Evolutionary conservation across 495 filamentous ascomycete genomes (phyloP), one percentile per base, ranked within the genome.

Genomic region (Chaetomidium leptoderma): DNA sequence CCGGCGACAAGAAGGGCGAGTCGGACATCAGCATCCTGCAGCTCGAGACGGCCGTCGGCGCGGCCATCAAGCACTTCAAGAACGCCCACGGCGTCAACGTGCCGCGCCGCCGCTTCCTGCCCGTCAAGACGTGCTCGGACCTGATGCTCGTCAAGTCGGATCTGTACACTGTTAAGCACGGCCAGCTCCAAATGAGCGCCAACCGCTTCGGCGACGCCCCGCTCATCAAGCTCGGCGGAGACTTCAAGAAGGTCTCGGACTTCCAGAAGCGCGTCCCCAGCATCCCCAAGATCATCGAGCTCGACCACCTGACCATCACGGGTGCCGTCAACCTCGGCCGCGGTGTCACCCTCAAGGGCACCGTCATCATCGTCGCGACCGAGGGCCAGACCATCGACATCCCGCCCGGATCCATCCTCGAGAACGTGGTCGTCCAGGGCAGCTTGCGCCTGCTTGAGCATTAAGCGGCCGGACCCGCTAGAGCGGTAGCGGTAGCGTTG

Each of bases 221-320:
- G 56, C 83, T 99, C 64, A 97, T 99, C 81, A 99, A 99, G 86
- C 89, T 99, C 35, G 93, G 93, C 63, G 85, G 80, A 64, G 93
- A 99, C 83, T 99, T 97, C 84, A 99, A 99, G 88, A 99, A 99
- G 85, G 93, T 99, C 32, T 97, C 92, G 17, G 92, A 95, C 77
- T 99, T 99, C 86, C 92, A 97, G 83, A 90, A 95, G 79, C 90
- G 89, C 69, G 96, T 99, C 66, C 81, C 87, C 59, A 90, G 85
- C 74, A 99, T 99, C 66, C 93, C 93, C 50, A 96, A 92, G 77
- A 97, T 99, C 68, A 84, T 97, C 60, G 93, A 99, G 78, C 84
- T 99, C 39, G 93, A 99, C 67, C 93, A 99, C 64, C 81, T 99
- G 43, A 99, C 93, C 63, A 91, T 99, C 65, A 99, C 93, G 23